Evolutionary conservation across 2,329 filamentous ascomycete genomes (phyloP).

Genomic region (Cryphonectria parasitica): DNA sequence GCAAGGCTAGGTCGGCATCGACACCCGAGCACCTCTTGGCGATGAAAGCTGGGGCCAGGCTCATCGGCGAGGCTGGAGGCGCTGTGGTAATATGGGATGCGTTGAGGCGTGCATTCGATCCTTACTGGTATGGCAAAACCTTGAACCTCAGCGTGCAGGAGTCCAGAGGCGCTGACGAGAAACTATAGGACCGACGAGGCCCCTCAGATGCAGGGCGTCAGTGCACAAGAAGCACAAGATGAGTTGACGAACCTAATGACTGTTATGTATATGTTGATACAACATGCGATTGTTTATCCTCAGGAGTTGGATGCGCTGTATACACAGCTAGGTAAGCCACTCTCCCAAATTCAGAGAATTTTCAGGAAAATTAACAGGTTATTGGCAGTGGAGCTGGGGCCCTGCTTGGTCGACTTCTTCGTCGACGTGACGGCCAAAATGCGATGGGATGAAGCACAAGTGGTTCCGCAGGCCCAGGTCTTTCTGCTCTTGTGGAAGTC

Average conservation of each 20-base stretch:
- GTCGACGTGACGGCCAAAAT: slow-evolving; percentile 70
- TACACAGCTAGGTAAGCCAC: slow-evolving; percentile 54
- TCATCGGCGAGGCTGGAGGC: slow-evolving; percentile 56
- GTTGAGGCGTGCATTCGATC: slow-evolving; percentile 53
- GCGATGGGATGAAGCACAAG: slow-evolving; percentile 72
- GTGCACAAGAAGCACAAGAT: slow-evolving; percentile 58
- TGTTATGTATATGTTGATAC: slow-evolving; percentile 63
- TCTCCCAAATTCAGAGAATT: neutral
- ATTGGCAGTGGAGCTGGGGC: slow-evolving; percentile 59
- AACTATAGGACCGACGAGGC: slow-evolving; percentile 51
- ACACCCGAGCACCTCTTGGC: slow-evolving; percentile 61
- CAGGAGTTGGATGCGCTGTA: slow-evolving; percentile 52
- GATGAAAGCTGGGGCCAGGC: slow-evolving; percentile 58
- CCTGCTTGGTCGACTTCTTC: slow-evolving; percentile 72
- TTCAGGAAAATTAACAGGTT: slow-evolving; percentile 33
- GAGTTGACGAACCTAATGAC: slow-evolving; percentile 67
- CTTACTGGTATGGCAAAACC: slow-evolving; percentile 50
- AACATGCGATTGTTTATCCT: slow-evolving; percentile 57
- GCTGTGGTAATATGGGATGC: slow-evolving; percentile 56
- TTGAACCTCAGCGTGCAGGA: neutral
- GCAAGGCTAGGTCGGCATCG: slow-evolving; percentile 53
- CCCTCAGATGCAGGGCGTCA: slow-evolving; percentile 43
- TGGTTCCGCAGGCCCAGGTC: slow-evolving; percentile 66
- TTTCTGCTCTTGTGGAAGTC: slow-evolving; percentile 92
- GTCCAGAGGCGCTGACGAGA: neutral